Percentiles rank a stretch among this genome's conserved stretches.
Evolutionary conservation across 2,329 filamentous ascomycete species (phyloP).

Genomic region (Neonectria hederae): DNA sequence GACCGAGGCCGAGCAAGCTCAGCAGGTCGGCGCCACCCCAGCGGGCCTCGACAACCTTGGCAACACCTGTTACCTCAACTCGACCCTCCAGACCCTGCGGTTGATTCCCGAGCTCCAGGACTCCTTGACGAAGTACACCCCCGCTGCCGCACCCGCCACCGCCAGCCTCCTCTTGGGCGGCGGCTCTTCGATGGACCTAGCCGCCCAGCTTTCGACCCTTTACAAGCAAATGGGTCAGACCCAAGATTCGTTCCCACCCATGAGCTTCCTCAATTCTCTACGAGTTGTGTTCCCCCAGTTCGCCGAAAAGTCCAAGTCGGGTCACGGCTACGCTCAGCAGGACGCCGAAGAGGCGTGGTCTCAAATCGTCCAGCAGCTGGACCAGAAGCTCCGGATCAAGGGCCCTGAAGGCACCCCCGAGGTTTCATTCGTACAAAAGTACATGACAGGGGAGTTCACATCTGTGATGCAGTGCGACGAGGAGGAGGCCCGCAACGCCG

Average conservation of each 20-base stretch:
- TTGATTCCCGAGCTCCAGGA: slow-evolving; percentile 91
- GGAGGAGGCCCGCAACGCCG: slow-evolving; percentile 75
- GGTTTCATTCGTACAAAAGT: slow-evolving; percentile 85
- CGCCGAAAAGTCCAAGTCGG: slow-evolving; percentile 84
- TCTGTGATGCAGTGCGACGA: slow-evolving; percentile 87
- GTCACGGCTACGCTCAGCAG: slow-evolving; percentile 92
- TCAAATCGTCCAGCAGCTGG: slow-evolving; percentile 86
- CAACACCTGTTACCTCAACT: slow-evolving; percentile 99
- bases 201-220: slow-evolving; percentile 79
- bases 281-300: slow-evolving; percentile 89
- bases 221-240: slow-evolving; percentile 92
- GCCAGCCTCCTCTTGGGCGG: slow-evolving; percentile 54
- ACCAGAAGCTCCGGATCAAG: slow-evolving; percentile 77
- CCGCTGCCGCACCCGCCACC: slow-evolving; percentile 57
- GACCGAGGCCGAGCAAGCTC: slow-evolving; percentile 91
- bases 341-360: slow-evolving; percentile 99
- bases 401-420: slow-evolving; percentile 59
- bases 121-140: slow-evolving; percentile 70
- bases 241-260: slow-evolving; percentile 84
- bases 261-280: slow-evolving; percentile 83
- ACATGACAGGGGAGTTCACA: slow-evolving; percentile 84
- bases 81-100: slow-evolving; percentile 90
- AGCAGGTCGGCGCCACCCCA: slow-evolving; percentile 83
- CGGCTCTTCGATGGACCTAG: slow-evolving; percentile 67
- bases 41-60: slow-evolving; percentile 91